phyloP scores from a whole-genome alignment of 148 eudicot genomes.

The Rhododendron ferrugineum region DNA sequence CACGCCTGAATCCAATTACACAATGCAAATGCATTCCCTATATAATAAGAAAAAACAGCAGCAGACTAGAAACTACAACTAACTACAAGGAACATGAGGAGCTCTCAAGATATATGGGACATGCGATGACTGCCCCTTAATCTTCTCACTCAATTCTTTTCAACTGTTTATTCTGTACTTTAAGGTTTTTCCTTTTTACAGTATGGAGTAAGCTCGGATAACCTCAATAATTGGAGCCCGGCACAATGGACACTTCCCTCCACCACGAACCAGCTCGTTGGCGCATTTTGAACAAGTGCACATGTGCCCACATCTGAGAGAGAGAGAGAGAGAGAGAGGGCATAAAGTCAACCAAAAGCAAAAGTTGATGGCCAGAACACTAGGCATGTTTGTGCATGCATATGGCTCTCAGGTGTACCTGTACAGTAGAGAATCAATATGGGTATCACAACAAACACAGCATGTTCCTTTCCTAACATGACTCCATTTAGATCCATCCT shows the following conservation, averaged over 20 bases:
- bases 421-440: constrained; percentile 91
- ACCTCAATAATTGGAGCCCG: constrained; percentile 96
- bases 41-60: constrained; percentile 21
- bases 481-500: constrained; percentile 92
- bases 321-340: background rate
- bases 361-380: background rate
- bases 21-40: constrained; percentile 19
- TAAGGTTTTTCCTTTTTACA: constrained; percentile 35
- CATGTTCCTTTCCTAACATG: constrained; percentile 88
- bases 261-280: constrained; percentile 78
- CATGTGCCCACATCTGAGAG: constrained; percentile 95
- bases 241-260: constrained; percentile 96
- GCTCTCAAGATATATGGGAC: constrained; percentile 8
- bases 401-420: constrained; percentile 42
- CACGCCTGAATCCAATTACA: constrained; percentile 25
- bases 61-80: constrained; percentile 17
- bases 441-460: constrained; percentile 92
- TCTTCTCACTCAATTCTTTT: constrained; percentile 10
- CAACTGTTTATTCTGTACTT: background rate
- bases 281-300: constrained; percentile 95
- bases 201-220: constrained; percentile 85
- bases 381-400: background rate
- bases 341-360: background rate
- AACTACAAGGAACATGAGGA: constrained; percentile 22
- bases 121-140: background rate